phyloP scores from a whole-genome alignment of 352 stramenopile genomes.

The Phytophthora boehmeriae region DNA sequence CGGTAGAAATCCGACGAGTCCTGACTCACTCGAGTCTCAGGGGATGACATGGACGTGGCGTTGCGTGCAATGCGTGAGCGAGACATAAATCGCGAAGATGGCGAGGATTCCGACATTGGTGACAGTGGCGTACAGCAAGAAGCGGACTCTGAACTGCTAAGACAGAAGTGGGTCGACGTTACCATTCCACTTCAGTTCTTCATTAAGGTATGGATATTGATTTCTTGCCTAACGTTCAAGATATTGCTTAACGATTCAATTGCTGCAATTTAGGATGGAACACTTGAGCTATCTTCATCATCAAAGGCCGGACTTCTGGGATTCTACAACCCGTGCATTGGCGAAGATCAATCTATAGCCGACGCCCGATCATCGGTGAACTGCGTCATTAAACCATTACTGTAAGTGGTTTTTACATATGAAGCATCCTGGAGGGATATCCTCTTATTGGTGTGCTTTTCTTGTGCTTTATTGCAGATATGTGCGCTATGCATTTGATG shows the following conservation, averaged over 20 bases:
- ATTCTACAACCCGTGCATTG: constrained; percentile 85
- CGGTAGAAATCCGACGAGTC: constrained; percentile 71
- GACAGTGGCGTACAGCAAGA: constrained; percentile 26
- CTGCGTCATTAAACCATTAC: constrained; percentile 43
- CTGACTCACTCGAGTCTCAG: constrained; percentile 39
- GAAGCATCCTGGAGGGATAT: background rate
- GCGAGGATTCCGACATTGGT: constrained; percentile 21
- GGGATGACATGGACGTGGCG: constrained; percentile 21
- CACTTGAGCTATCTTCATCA: constrained; percentile 49
- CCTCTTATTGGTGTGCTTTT: background rate
- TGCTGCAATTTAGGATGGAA: constrained; percentile 47
- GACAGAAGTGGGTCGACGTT: constrained; percentile 77
- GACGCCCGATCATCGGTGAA: constrained; percentile 25
- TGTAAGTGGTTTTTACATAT: constrained; percentile 47
- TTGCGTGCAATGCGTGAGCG: constrained; percentile 20
- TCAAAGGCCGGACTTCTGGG: constrained; percentile 77
- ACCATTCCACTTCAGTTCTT: constrained; percentile 85
- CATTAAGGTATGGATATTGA: constrained; percentile 50
- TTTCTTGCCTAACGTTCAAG: background rate
- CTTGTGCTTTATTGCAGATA: constrained; percentile 44
- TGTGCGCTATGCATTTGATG: constrained; percentile 76
- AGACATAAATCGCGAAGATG: constrained; percentile 30
- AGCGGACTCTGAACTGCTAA: constrained; percentile 26
- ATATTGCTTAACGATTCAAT: constrained; percentile 7
- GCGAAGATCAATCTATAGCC: constrained; percentile 46